Evolutionary conservation across 495 filamentous ascomycete genomes (phyloP), one percentile per base, ranked within the genome.

Genomic region (Clohesyomyces aquaticus): DNA sequence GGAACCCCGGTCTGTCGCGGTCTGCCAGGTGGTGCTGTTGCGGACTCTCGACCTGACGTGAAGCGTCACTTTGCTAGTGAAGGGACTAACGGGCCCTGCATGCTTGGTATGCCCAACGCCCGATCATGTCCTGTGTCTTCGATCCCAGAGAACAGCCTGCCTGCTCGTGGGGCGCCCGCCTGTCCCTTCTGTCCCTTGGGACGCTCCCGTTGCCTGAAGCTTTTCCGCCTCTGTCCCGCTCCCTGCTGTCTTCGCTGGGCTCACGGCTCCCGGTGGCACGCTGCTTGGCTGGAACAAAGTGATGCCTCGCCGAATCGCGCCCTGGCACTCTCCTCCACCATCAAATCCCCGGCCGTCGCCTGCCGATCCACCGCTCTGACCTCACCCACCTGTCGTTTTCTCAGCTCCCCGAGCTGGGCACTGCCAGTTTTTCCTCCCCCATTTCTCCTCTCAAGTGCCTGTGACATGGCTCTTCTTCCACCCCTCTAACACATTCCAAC

Each of bases 361-460:
- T 52, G 58, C 59, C 43, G 29, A 42, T 61, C 59, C 35, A 27
- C 41, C 26, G 47, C 54, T 65, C 62, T 65, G 54, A 65, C 62
- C 55, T 59, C 62, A 59, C 62, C 9, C 16, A 12, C 51, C 12
- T n/a, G 4, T 10, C 29, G 53, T 4, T 25, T 11, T n/a, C 38
- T 62, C 46, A 45, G 14, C 16, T 47, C 14, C 38, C 51, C 16
- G 18, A 16, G 19, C 48, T 19, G 19, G 18, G 26, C 19, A 25
- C 47, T 32, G 21, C 28, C 21, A 32, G 1, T 52, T 14, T 42
- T 50, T 55, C 22, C 26, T 48, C 35, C 35, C 18, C 41, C 14
- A 47, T 22, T n/a, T 26, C 12, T 48, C 18, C 27, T 19, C 27
- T 22, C 21, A n/a, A n/a, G n/a, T n/a, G n/a, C n/a, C 29, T 9